Evolutionary conservation across 768 basidiomycete species (phyloP), one percentile per base, ranked within the genome.

Genomic region (Lactarius akahatsu): DNA sequence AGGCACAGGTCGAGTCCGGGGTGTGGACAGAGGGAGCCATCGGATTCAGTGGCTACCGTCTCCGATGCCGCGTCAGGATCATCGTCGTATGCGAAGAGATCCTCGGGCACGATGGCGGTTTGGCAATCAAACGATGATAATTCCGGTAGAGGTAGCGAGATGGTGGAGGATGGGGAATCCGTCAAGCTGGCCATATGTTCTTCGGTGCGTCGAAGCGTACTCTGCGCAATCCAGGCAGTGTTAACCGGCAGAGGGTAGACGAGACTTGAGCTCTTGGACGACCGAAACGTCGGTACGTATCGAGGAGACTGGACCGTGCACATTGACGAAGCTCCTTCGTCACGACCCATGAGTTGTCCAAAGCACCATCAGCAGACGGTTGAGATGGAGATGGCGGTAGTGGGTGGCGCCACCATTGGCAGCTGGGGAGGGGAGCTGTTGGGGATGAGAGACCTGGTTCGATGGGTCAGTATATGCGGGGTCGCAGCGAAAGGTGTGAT

Each of bases 251-350:
- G 64, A 62, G 56, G 43, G 59, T 16, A 76, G 47, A 40, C 79
- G 76, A 30, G 62, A 63, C 7, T 76, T 69, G 28, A 91, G 78
- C 66, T 86, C 85, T 28, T 80, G 73, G 23, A 88, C 68, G 32
- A 89, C 82, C 82, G 71, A 85, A 83, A 28, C 80, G 80, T 40
- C 89, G 84, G 72, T 85, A 91, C 4, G 83, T 79, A 70, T 92
- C 88, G 7, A 91, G 80, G 18, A 91, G 81, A 3, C 81, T 79
- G 23, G 89, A 87, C 36, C 89, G 86, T 5, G 90, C 90, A 55
- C 83, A 81, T 41, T 80, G 78, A n/a, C 88, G 84, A 47, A 88
- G 80, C 61, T 73, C 73, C n/a, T 80, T 79, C 23, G 82, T 68
- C 40, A 59, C 58, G 54, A 34, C 55, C 43, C 38, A 9, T 72